phyloP scores from a whole-genome alignment of 2,329 filamentous ascomycete species.

The Capronia americana region DNA sequence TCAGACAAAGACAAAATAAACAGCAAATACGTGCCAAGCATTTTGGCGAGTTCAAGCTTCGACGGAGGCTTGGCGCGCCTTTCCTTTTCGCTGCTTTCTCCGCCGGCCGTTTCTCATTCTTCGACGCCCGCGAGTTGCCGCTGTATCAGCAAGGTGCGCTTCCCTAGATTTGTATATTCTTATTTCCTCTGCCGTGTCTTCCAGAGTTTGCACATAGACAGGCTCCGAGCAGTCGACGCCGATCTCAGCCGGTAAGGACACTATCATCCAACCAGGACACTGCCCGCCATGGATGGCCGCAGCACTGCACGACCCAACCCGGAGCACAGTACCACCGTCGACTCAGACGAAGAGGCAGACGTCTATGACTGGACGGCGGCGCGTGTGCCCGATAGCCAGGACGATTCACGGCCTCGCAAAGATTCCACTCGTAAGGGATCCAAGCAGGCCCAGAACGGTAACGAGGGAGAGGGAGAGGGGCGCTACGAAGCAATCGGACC shows the following conservation, averaged over 20 bases:
- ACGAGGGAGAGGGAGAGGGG: constrained; percentile 13
- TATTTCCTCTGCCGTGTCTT: background rate
- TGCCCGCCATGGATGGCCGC: constrained; percentile 33
- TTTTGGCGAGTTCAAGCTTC: background rate
- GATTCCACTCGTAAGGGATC: constrained; percentile 17
- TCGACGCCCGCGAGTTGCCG: background rate
- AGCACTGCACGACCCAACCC: constrained; percentile 30
- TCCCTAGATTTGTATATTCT: background rate
- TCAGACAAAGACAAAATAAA: background rate
- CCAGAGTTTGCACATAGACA: background rate
- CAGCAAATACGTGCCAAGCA: background rate
- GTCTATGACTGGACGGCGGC: constrained; percentile 37
- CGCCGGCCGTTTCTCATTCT: background rate
- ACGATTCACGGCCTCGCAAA: constrained; percentile 25
- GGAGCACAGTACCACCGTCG: constrained; percentile 26
- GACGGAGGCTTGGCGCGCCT: background rate
- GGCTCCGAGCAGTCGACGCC: background rate
- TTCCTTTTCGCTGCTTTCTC: background rate
- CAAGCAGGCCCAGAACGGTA: constrained; percentile 19
- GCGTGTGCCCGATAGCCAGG: constrained; percentile 28
- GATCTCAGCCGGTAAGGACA: constrained; percentile 8
- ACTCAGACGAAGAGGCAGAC: constrained; percentile 39
- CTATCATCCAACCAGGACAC: constrained; percentile 11
- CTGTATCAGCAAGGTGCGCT: background rate
- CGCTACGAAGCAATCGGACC: constrained; percentile 22